Evolutionary conservation across 208 protist genomes (phyloP).

Genomic region (Trichomonas tenax): DNA sequence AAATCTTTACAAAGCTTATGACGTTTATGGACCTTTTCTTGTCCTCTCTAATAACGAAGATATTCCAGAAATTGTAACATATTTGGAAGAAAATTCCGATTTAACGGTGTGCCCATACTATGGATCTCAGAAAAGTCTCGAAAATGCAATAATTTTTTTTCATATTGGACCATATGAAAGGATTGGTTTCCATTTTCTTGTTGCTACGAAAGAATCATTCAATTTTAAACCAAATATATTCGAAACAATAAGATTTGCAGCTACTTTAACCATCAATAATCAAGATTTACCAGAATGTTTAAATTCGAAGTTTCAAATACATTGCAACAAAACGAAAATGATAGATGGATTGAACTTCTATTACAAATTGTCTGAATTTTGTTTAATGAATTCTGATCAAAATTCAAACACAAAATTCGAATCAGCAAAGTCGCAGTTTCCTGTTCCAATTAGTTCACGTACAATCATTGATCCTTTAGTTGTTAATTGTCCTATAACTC

Average conservation of each 20-base stretch:
- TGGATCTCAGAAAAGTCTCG: background rate
- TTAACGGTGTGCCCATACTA: background rate
- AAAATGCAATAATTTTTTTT: background rate
- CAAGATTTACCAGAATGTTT: background rate
- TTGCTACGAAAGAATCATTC: background rate
- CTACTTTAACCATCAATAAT: background rate
- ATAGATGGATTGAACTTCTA: too few species aligned
- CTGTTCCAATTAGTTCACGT: too few species aligned
- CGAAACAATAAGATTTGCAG: background rate
- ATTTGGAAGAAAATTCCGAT: background rate
- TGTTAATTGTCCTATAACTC: background rate
- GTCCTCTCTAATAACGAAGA: background rate
- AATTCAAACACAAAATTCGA: too few species aligned
- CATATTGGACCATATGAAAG: background rate
- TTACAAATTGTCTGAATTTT: too few species aligned
- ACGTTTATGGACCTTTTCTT: background rate
- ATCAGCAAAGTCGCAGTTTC: too few species aligned
- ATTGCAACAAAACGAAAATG: background rate
- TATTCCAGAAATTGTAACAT: background rate
- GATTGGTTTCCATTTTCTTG: background rate
- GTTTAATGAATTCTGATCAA: too few species aligned
- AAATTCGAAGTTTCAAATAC: background rate
- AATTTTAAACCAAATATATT: background rate
- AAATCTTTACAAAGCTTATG: background rate
- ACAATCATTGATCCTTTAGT: background rate